A percentile compares a stretch with the other conserved stretches of the same genome.
Evolutionary conservation across 2,329 filamentous ascomycete genomes (phyloP).

Genomic region (Penicillium sp.): DNA sequence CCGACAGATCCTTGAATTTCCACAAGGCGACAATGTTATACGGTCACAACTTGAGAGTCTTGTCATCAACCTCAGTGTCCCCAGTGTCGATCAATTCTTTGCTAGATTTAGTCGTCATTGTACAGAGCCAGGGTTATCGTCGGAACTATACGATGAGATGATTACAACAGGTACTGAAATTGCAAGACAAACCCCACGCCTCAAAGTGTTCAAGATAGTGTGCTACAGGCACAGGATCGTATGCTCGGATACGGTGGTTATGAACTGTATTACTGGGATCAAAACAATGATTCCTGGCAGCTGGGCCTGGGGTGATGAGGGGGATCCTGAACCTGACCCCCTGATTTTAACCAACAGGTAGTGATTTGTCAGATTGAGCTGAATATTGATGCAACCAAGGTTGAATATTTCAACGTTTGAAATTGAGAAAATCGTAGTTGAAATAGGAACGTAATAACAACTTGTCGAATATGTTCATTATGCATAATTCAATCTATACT

Average conservation of each 20-base stretch:
- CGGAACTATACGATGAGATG: background rate
- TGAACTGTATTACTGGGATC: slow-evolving; percentile 2
- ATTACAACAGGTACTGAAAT: background rate
- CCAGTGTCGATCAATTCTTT: background rate
- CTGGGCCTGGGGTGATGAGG: background rate
- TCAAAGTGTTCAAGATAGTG: background rate
- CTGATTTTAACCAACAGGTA: too few species aligned
- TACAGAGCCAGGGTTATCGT: background rate
- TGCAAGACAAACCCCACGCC: background rate
- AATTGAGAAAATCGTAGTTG: too few species aligned
- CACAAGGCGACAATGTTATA: background rate
- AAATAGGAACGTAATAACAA: too few species aligned
- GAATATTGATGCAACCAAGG: too few species aligned
- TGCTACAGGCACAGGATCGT: background rate
- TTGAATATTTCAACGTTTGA: too few species aligned
- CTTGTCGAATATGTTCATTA: background rate
- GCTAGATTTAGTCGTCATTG: slow-evolving; percentile 5
- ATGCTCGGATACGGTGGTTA: background rate
- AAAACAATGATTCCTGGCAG: background rate
- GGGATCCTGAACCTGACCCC: background rate
- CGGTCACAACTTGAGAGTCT: background rate
- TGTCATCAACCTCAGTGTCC: slow-evolving; percentile 4
- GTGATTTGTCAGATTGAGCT: background rate
- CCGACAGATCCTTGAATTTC: background rate
- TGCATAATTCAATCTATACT: background rate